Evolutionary conservation across 2,329 filamentous ascomycete species (phyloP).

Genomic region (Arthrobotrys sphaeroides): DNA sequence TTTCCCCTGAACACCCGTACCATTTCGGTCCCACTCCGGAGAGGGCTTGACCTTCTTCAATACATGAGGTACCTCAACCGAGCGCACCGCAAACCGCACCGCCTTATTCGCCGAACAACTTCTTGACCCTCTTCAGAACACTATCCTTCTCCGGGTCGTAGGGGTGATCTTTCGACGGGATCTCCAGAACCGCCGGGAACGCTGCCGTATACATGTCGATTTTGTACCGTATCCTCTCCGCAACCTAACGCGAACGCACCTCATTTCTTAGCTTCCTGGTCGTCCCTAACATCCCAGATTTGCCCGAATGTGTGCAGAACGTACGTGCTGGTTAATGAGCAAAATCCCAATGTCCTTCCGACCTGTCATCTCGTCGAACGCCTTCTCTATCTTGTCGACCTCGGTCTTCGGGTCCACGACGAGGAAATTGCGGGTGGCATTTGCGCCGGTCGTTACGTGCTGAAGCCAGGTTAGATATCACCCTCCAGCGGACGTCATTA

Average conservation of each 20-base stretch:
- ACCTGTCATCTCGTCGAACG: conserved; percentile 86
- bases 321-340: conserved; percentile 96
- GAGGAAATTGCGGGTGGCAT: conserved; percentile 96
- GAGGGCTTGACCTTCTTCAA: too few relatives aligned
- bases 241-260: conserved; percentile 70
- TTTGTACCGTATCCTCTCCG: conserved; percentile 88
- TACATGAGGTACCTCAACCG: too few relatives aligned
- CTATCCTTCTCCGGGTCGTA: conserved; percentile 99
- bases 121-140: conserved; percentile 85
- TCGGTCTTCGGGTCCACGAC: conserved; percentile 96
- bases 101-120: conserved; percentile 66
- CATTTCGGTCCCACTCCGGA: too few relatives aligned
- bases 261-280: background rate
- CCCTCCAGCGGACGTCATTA: background rate
- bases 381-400: conserved; percentile 82
- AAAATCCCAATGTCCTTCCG: conserved; percentile 97
- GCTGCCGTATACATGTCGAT: conserved; percentile 93
- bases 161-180: conserved; percentile 97
- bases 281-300: conserved; percentile 1
- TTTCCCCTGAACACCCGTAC: too few relatives aligned
- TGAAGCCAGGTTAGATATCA: conserved; percentile 61
- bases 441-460: conserved; percentile 90
- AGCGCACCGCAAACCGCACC: background rate
- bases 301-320: conserved; percentile 57
- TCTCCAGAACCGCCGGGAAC: conserved; percentile 95